These are phyloP conservation scores for Colletotrichum eleusines DNA, from an alignment of 2,329 filamentous ascomycete species.

Conservation along the genomic window DNA sequence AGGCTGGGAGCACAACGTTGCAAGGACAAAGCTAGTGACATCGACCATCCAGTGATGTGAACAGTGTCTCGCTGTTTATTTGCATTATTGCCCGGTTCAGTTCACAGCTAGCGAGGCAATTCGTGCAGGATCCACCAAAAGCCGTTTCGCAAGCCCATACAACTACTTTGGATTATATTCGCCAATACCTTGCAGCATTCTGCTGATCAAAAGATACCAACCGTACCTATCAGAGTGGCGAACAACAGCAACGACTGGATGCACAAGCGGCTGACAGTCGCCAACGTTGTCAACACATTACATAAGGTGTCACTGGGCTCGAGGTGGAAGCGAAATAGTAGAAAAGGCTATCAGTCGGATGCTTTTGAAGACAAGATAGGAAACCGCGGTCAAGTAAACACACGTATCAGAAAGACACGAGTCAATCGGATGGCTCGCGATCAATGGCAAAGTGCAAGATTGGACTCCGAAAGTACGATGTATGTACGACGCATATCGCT, in stretches of 20 bases:
- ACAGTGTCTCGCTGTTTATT: too few relatives aligned
- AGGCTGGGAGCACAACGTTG: neutral
- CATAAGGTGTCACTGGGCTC: accelerated
- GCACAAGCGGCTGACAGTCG: neutral
- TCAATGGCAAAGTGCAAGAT: neutral
- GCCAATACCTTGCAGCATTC: too few relatives aligned
- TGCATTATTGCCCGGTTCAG: neutral
- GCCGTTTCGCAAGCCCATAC: neutral
- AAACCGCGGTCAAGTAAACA: neutral
- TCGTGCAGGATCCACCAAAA: neutral
- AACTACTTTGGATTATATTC: too few relatives aligned
- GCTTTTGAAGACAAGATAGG: neutral
- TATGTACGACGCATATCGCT: too few relatives aligned
- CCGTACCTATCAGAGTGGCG: too few relatives aligned
- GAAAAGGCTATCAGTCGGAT: neutral
- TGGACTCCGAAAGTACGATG: too few relatives aligned
- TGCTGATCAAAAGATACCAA: too few relatives aligned
- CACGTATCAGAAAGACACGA: neutral
- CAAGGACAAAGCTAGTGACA: neutral
- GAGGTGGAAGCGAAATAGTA: accelerated
- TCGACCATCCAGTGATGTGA: neutral
- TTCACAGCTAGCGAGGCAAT: neutral
- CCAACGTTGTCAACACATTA: neutral
- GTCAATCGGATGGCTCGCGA: neutral
- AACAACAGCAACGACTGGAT: too few relatives aligned